phyloP scores from a whole-genome alignment of 108 stramenopile genomes.

The Skeletonema tropicum region DNA sequence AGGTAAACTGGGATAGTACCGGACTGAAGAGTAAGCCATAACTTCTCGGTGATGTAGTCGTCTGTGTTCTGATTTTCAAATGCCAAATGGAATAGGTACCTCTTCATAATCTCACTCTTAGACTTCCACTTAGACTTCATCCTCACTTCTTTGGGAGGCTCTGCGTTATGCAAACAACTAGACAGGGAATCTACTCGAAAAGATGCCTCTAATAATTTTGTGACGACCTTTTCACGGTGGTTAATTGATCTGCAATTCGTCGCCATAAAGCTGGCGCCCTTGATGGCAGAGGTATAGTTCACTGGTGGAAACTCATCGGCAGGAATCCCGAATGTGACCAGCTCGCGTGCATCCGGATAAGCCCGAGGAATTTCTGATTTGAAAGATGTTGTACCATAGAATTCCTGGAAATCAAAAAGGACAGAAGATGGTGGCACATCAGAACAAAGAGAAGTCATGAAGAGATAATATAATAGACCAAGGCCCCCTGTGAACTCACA shows the following conservation, averaged over 20 bases:
- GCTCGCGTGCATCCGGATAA: slow-evolving; percentile 41
- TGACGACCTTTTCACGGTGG: slow-evolving; percentile 62
- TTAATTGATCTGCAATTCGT: slow-evolving; percentile 61
- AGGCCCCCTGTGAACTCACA: slow-evolving; percentile 13
- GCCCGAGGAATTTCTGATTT: slow-evolving; percentile 66
- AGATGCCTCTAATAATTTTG: slow-evolving; percentile 25
- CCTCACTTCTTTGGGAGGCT: slow-evolving; percentile 48
- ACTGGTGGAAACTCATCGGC: slow-evolving; percentile 50
- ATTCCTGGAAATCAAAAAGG: slow-evolving; percentile 17
- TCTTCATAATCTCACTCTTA: slow-evolving; percentile 53
- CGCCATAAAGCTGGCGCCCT: slow-evolving; percentile 72
- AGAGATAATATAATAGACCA: neutral
- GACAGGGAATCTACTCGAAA: slow-evolving; percentile 67
- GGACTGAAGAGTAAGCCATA: slow-evolving; percentile 67
- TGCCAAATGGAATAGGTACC: slow-evolving; percentile 68
- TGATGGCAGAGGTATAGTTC: slow-evolving; percentile 55
- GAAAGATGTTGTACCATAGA: slow-evolving; percentile 75
- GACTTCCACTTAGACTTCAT: slow-evolving; percentile 15
- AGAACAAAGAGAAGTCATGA: neutral
- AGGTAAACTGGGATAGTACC: slow-evolving; percentile 71
- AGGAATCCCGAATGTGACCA: slow-evolving; percentile 55
- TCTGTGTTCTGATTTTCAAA: slow-evolving; percentile 58
- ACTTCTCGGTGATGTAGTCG: slow-evolving; percentile 74
- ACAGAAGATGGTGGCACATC: neutral
- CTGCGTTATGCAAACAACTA: slow-evolving; percentile 65